Base-by-base conservation (phyloP, 1,284 basidiomycete species). In the Inonotus obliquus region DNA sequence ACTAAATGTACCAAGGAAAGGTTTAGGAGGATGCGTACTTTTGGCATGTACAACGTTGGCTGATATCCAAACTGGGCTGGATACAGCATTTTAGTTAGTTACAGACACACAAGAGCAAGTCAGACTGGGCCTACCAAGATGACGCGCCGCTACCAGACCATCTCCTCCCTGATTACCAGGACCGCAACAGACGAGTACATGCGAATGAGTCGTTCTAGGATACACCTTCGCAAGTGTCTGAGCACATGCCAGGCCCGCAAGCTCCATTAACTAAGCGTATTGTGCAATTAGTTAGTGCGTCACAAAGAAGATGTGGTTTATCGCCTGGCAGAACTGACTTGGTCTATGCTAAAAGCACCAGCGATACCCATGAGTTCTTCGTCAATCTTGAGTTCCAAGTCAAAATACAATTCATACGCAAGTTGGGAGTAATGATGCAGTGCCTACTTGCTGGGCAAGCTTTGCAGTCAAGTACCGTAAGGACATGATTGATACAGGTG, bases 141-240 rank as follows among this genome's bases (percentile, higher is more conserved):
- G 97, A 29, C 96, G 80, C 37, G 97, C 96, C 14, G 97, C 97
- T 2, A 98, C 96, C 0, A 99, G 79, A 1, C 97, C 97, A 74
- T 99, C 97, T 4, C 96, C 97, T 11, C 97, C 95, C 80, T 97
- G 95, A 69, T 97, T 97, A 29, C 97, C 97, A 0, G 97, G 96
- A 7, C 97, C 97, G 70, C 95, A 97, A 67, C 92, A 95, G 1
- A 99, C 92, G 29, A 99, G 79, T 3, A 98, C 92, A 6, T 84
- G 83, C 25, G 79, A 79, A 71, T 91, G 84, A 56, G 79, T 83
- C 1, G 84, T 79, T 32, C 79, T 83, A 25, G 81, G 81, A 71
- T 92, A 98, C 1, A 87, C 86, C 19, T 81, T 87, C 14, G 88
- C 87, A 0, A 98, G 77, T 0, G 92, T 85, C 73, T 96, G 93